Conservation (phyloP, 371 early-diverging fungal species). For the Apophysomyces sp. region DNA sequence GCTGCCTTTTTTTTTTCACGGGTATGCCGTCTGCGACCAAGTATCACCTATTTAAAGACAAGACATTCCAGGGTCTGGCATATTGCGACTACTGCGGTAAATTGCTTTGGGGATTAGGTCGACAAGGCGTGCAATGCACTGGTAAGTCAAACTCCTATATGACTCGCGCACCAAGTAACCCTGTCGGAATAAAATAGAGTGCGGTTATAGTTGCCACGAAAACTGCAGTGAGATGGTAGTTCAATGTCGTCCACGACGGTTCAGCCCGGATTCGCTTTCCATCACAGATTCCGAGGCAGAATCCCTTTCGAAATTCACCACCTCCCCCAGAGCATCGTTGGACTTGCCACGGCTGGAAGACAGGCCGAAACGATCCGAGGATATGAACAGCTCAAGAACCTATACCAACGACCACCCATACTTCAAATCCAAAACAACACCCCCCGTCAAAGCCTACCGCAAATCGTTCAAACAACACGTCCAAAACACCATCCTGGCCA, state of each 20-base stretch:
- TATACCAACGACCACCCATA: conserved; percentile 8
- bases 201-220: conserved; percentile 38
- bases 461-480: conserved; percentile 27
- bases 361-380: not conserved
- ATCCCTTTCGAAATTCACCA: conserved; percentile 30
- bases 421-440: conserved; percentile 9
- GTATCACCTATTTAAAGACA: conserved; percentile 46
- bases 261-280: conserved; percentile 38
- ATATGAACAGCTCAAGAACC: not conserved
- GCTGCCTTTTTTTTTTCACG: not conserved
- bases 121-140: conserved; percentile 57
- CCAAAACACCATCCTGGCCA: conserved; percentile 16
- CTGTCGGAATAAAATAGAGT: no score
- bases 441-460: conserved; percentile 21
- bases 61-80: conserved; percentile 52
- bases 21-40: conserved; percentile 27
- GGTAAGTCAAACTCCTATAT: no score
- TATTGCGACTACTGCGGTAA: conserved; percentile 62
- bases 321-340: conserved; percentile 8
- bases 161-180: no score
- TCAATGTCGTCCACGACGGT: conserved; percentile 35
- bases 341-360: not conserved
- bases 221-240: conserved; percentile 38
- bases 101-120: conserved; percentile 57
- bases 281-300: conserved; percentile 49